These are phyloP conservation scores for Aureobasidium sp. DNA, from an alignment of 2,329 filamentous ascomycete species.

Conservation along the genomic window DNA sequence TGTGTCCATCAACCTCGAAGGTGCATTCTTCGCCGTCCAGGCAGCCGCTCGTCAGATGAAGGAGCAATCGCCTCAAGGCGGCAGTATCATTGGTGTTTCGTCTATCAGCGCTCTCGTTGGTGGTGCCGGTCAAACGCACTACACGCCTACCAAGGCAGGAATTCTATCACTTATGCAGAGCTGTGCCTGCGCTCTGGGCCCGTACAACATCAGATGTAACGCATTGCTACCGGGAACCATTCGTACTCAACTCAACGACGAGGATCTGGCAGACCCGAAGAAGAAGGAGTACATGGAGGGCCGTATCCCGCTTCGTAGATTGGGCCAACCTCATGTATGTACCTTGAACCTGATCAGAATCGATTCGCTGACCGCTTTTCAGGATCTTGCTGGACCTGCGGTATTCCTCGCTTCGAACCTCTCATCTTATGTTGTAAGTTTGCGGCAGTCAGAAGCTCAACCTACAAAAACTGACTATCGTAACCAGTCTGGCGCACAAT, in stretches of 20 bases:
- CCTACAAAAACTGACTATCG: neutral
- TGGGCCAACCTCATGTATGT: constrained; percentile 50
- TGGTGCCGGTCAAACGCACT: constrained; percentile 72
- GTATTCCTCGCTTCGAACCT: constrained; percentile 77
- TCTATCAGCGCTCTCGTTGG: constrained; percentile 71
- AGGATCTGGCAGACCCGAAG: constrained; percentile 63
- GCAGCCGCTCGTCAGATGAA: constrained; percentile 81
- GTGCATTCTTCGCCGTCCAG: constrained; percentile 83
- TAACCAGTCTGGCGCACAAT: constrained; percentile 61
- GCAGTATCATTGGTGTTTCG: constrained; percentile 70
- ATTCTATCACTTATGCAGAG: constrained; percentile 77
- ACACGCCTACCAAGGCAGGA: constrained; percentile 83
- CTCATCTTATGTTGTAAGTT: constrained; percentile 59
- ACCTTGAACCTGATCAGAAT: too few species aligned
- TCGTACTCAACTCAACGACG: constrained; percentile 75
- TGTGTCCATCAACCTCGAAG: constrained; percentile 72
- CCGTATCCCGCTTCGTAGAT: constrained; percentile 68
- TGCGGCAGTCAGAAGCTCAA: neutral
- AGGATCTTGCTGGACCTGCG: constrained; percentile 75
- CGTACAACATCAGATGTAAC: constrained; percentile 72
- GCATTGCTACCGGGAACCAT: constrained; percentile 78
- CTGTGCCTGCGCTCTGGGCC: constrained; percentile 68
- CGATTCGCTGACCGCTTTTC: constrained; percentile 9
- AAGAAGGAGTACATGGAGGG: constrained; percentile 76
- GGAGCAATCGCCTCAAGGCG: constrained; percentile 51